Base-by-base conservation (phyloP, 805 yeast species). In the Babjeviella inositovora region DNA sequence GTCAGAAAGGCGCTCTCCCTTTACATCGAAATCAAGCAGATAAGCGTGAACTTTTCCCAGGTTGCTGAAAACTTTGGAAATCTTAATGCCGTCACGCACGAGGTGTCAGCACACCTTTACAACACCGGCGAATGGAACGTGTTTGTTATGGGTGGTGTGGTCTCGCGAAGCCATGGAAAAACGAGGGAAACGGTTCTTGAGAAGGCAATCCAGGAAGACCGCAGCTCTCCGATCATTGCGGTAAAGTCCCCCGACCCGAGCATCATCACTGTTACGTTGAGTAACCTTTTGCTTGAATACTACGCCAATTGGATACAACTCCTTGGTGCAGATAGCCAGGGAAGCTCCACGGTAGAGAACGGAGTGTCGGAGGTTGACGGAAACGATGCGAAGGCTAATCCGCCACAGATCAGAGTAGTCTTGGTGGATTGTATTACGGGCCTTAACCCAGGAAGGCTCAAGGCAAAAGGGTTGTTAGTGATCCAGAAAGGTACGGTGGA, bases 351-450 rank as follows among this genome's bases (percentile, higher is more conserved):
- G 14, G 30, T 27, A 17, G 34, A 30, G 13, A 25, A 25, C 12
- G 26, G 9, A 11, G 11, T 13, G 13, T 8, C 18, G 6, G 6
- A 14, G 5, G 4, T 23, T 12, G 34, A 30, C 17, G 27, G 25
- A 7, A 24, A 27, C 4, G 21, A 25, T 11, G 23, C 29, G 2
- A 32, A 21, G 9, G 33, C 22, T 3, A 9, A 13, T 6, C 9
- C 18, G 13, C 21, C 18, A 12, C n/a, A 53, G 19, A 25, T 51
- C 12, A 35, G 51, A 18, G 27, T 59, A 14, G 37, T 46, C 2
- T 37, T 68, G 13, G 38, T 58, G 8, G 76, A 76, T 28, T 62
- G 74, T 28, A 53, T 66, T 1, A 29, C 81, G 16, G 77, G 77
- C 0, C 37, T 81, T 13, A 60, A 54, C 14, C 93, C 95, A 0